Evolutionary conservation across 805 yeast species (phyloP).

Genomic region (Pichia deserticola): DNA sequence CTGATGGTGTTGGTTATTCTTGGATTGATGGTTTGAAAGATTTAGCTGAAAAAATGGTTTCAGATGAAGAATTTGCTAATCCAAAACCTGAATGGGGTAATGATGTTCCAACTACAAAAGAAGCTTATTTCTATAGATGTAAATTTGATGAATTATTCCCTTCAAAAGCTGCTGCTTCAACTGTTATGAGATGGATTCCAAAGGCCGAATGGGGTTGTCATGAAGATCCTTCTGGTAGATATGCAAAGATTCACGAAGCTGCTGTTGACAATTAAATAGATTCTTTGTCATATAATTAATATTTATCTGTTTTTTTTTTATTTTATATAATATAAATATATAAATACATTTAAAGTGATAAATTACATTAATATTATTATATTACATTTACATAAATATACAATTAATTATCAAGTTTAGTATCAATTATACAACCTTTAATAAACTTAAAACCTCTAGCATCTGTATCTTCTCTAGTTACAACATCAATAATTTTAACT

Average conservation of each 20-base stretch:
- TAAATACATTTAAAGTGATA: too few species aligned
- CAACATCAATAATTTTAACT: slow-evolving; percentile 49
- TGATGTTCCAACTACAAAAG: slow-evolving; percentile 94
- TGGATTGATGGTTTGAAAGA: slow-evolving; percentile 99
- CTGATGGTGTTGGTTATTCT: slow-evolving; percentile 99
- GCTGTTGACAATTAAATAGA: slow-evolving; percentile 31
- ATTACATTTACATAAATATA: neutral
- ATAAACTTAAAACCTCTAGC: slow-evolving; percentile 62
- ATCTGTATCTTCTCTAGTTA: slow-evolving; percentile 54
- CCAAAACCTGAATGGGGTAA: slow-evolving; percentile 96
- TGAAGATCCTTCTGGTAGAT: slow-evolving; percentile 98
- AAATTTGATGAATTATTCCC: slow-evolving; percentile 93
- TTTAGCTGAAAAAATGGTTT: slow-evolving; percentile 75
- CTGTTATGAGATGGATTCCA: slow-evolving; percentile 99
- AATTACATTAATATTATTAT: neutral
- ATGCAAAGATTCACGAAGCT: slow-evolving; percentile 80
- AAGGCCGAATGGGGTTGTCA: slow-evolving; percentile 99
- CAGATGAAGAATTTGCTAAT: slow-evolving; percentile 83
- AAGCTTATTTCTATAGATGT: slow-evolving; percentile 98
- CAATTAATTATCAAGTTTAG: slow-evolving; percentile 7
- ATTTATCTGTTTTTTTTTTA: too few species aligned
- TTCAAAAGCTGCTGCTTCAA: slow-evolving; percentile 83
- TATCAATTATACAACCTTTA: slow-evolving; percentile 49
- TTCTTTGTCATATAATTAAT: neutral
- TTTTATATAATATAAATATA: too few species aligned